A percentile compares a stretch with the other conserved stretches of the same genome.
These are phyloP conservation scores for Picea abies DNA, from an alignment of 83 land plant genomes.

Conservation along the genomic window DNA sequence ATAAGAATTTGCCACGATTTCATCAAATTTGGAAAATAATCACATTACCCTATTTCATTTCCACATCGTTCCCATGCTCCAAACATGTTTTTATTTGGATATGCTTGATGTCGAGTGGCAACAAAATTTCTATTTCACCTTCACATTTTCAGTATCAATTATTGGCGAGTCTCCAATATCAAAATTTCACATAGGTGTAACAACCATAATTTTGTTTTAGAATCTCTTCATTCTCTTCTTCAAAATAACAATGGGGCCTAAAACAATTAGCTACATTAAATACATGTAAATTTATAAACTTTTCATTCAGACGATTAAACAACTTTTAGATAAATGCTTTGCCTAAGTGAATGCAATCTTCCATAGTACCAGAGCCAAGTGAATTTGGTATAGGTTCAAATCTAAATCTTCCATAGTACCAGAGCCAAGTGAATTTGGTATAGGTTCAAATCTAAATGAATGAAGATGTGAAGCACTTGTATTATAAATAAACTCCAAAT, in stretches of 20 bases:
- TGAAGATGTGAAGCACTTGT: too few species aligned
- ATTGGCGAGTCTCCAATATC: not conserved
- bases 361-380: too few species aligned
- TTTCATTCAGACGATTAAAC: not conserved
- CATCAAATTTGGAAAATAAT: too few species aligned
- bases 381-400: too few species aligned
- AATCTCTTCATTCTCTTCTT: not conserved
- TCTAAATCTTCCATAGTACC: too few species aligned
- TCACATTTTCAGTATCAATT: not conserved
- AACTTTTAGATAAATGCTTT: not conserved
- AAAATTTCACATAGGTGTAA: not conserved
- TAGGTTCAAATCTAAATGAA: too few species aligned
- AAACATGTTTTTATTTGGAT: not conserved
- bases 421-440: too few species aligned
- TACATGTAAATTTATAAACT: not conserved
- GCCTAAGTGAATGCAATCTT: not conserved
- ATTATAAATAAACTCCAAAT: too few species aligned
- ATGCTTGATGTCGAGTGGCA: not conserved
- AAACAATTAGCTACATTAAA: not conserved
- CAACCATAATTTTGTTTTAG: not conserved
- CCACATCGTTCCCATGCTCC: not conserved
- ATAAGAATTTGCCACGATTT: too few species aligned
- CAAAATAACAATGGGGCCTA: not conserved
- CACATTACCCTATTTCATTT: too few species aligned
- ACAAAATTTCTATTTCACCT: not conserved